Evolutionary conservation across 768 basidiomycete genomes (phyloP).

Genomic region (Lyophyllum decastes): DNA sequence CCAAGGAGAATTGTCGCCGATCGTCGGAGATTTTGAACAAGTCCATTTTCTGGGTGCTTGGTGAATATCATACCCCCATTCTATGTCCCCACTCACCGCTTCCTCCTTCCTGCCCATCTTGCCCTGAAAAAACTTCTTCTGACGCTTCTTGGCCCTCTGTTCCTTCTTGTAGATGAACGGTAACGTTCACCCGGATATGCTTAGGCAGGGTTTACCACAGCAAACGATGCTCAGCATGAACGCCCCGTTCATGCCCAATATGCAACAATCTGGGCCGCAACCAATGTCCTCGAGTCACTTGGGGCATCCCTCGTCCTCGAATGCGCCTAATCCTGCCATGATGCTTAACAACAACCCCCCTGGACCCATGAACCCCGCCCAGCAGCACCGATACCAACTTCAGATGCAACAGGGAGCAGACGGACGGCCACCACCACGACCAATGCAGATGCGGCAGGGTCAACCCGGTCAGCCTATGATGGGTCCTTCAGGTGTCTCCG

Average conservation of each 20-base stretch:
- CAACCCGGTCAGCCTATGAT: slow-evolving; percentile 24
- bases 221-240: slow-evolving; percentile 36
- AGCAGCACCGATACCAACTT: slow-evolving; percentile 32
- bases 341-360: slow-evolving; percentile 37
- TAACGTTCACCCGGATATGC: slow-evolving; percentile 46
- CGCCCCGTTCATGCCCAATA: slow-evolving; percentile 37
- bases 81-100: slow-evolving; percentile 9
- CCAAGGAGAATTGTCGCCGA: slow-evolving; percentile 11
- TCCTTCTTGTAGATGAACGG: slow-evolving; percentile 43
- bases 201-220: slow-evolving; percentile 44
- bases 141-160: slow-evolving; percentile 5
- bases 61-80: slow-evolving; percentile 20
- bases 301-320: slow-evolving; percentile 32
- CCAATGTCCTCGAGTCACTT: slow-evolving; percentile 25
- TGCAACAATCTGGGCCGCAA: slow-evolving; percentile 38
- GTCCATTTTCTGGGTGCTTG: slow-evolving; percentile 16
- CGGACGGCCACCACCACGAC: slow-evolving; percentile 32
- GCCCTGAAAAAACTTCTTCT: slow-evolving; percentile 17
- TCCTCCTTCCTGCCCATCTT: slow-evolving; percentile 4
- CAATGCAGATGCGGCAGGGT: slow-evolving; percentile 36
- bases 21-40: slow-evolving; percentile 23
- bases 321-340: slow-evolving; percentile 35
- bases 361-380: slow-evolving; percentile 18
- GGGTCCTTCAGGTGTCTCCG: slow-evolving; percentile 10
- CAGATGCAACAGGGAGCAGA: slow-evolving; percentile 32